A percentile compares a stretch with the other conserved stretches of the same genome.
Conservation (phyloP, 768 basidiomycete genomes). For the Termitomyces bulborhizus region DNA sequence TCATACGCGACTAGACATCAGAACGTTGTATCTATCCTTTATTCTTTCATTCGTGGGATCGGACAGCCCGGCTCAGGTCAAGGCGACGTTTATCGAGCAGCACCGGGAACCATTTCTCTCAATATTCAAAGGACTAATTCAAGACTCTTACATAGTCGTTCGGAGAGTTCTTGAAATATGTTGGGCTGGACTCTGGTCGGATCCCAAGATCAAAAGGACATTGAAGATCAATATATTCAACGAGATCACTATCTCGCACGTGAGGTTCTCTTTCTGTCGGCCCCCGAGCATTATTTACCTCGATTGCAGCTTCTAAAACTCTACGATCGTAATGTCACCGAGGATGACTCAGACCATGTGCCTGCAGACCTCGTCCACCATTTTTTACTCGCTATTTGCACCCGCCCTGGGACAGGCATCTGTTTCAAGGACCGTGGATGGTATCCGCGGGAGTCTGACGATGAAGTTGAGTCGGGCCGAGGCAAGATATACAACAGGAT, state of each 20-base stretch:
- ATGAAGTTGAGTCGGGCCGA: slow-evolving; percentile 32
- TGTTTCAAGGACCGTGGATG: slow-evolving; percentile 89
- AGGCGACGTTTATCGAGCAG: slow-evolving; percentile 64
- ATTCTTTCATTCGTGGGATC: slow-evolving; percentile 65
- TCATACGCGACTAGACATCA: slow-evolving; percentile 52
- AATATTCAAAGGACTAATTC: slow-evolving; percentile 66
- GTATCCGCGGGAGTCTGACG: slow-evolving; percentile 69
- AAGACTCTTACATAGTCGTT: slow-evolving; percentile 59
- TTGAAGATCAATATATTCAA: slow-evolving; percentile 68
- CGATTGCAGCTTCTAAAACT: slow-evolving; percentile 58
- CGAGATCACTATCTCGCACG: slow-evolving; percentile 58
- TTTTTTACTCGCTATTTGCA: slow-evolving; percentile 80
- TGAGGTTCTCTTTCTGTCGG: slow-evolving; percentile 22
- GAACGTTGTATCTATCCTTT: slow-evolving; percentile 69
- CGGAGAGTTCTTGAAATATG: slow-evolving; percentile 63
- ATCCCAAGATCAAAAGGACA: slow-evolving; percentile 64
- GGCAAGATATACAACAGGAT: slow-evolving; percentile 78
- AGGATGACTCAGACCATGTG: slow-evolving; percentile 45
- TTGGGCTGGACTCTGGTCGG: slow-evolving; percentile 76
- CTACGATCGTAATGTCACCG: slow-evolving; percentile 54
- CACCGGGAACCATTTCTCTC: slow-evolving; percentile 57
- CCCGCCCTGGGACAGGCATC: slow-evolving; percentile 73
- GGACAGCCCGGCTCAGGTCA: slow-evolving; percentile 42
- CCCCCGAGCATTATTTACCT: not conserved
- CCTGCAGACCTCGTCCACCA: slow-evolving; percentile 82